Percentiles rank a stretch among this genome's conserved stretches.
Evolutionary conservation across 2,329 filamentous ascomycete genomes (phyloP).

Genomic region (Penicillium sp.): DNA sequence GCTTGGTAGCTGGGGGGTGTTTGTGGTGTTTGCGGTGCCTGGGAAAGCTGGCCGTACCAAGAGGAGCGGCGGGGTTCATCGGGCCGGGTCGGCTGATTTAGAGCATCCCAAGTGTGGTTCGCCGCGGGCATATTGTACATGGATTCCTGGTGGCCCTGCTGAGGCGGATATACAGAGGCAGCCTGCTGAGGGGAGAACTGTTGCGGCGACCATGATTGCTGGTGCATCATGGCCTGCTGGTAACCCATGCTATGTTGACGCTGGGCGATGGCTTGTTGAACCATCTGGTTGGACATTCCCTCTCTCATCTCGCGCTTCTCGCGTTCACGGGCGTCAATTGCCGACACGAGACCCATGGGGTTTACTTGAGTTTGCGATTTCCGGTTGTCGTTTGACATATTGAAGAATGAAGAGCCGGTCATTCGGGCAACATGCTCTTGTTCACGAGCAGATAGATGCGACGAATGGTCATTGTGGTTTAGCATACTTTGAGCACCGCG

Average conservation of each 20-base stretch:
- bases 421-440: constrained; percentile 85
- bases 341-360: constrained; percentile 69
- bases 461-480: constrained; percentile 53
- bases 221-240: constrained; percentile 41
- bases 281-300: constrained; percentile 67
- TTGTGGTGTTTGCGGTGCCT: constrained; percentile 23
- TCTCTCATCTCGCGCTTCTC: constrained; percentile 73
- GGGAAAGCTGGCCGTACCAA: constrained; percentile 33
- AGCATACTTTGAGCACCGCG: constrained; percentile 58
- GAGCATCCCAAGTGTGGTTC: constrained; percentile 39
- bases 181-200: constrained; percentile 13
- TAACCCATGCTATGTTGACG: constrained; percentile 59
- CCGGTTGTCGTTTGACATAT: constrained; percentile 58
- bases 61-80: constrained; percentile 36
- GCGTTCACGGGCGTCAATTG: constrained; percentile 76
- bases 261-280: constrained; percentile 72
- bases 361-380: constrained; percentile 51
- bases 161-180: constrained; percentile 19
- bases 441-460: constrained; percentile 77
- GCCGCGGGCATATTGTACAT: constrained; percentile 40
- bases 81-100: constrained; percentile 32
- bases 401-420: constrained; percentile 75
- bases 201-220: constrained; percentile 19
- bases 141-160: constrained; percentile 23
- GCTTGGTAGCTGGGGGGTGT: constrained; percentile 28